phyloP scores from a whole-genome alignment of 2,329 filamentous ascomycete species.

The Beauveria caledonica region DNA sequence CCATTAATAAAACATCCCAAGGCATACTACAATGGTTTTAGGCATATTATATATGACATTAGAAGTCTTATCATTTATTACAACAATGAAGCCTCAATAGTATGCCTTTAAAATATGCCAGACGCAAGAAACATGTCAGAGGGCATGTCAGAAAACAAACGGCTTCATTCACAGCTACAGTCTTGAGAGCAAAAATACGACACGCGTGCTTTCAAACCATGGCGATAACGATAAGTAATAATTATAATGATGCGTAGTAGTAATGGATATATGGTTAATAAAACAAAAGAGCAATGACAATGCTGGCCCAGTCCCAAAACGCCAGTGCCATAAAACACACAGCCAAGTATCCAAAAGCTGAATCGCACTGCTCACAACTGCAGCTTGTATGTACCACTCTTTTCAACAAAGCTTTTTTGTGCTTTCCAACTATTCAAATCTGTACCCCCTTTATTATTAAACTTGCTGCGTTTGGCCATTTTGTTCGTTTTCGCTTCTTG shows the following conservation, averaged over 20 bases:
- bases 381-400: background rate
- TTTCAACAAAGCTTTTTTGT: background rate
- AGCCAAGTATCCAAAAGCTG: background rate
- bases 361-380: background rate
- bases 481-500: slow-evolving; percentile 1
- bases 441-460: background rate
- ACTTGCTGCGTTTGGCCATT: slow-evolving; percentile 4
- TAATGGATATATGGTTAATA: background rate
- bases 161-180: too few species aligned
- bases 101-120: too few species aligned
- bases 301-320: background rate
- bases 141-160: too few species aligned
- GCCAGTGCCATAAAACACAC: background rate
- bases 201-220: slow-evolving; percentile 15
- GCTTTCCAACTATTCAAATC: too few species aligned
- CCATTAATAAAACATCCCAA: too few species aligned
- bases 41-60: too few species aligned
- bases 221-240: background rate
- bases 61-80: too few species aligned
- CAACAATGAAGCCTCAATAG: too few species aligned
- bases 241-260: background rate
- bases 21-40: too few species aligned
- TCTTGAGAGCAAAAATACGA: too few species aligned
- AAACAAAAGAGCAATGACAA: background rate
- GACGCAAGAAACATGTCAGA: too few species aligned